Conservation (phyloP, 2,329 filamentous ascomycete species). For the Xylariaceae sp. region DNA sequence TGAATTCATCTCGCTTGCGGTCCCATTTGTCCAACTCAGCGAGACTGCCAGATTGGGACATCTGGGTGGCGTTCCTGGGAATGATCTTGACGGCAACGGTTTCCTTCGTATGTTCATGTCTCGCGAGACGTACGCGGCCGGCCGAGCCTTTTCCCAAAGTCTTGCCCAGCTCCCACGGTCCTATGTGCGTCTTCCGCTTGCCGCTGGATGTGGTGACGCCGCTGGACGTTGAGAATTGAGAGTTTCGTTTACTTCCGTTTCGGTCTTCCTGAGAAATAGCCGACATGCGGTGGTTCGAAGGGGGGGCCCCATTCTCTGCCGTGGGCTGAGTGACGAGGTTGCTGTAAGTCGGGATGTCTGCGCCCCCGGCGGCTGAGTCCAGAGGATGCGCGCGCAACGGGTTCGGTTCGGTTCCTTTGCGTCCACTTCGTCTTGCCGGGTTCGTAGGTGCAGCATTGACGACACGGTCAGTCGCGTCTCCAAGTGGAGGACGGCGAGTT, state of each 20-base stretch:
- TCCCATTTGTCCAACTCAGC: conserved; percentile 73
- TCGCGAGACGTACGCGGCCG: conserved; percentile 77
- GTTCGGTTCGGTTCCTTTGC: conserved; percentile 9
- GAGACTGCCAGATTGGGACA: conserved; percentile 79
- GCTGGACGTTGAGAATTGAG: conserved; percentile 20
- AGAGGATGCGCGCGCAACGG: conserved; percentile 18
- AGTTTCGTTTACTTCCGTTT: conserved; percentile 16
- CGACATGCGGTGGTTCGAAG: conserved; percentile 3
- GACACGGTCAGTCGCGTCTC: conserved; percentile 22
- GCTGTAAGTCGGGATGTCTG: too few relatives aligned
- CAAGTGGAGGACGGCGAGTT: conserved; percentile 19
- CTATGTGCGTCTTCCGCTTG: conserved; percentile 66
- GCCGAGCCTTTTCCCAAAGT: conserved; percentile 87
- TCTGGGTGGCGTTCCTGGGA: conserved; percentile 69
- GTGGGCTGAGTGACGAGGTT: conserved; percentile 3
- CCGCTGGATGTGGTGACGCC: conserved; percentile 26
- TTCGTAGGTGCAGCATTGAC: conserved; percentile 16
- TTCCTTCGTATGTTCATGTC: conserved; percentile 71
- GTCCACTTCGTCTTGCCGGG: conserved; percentile 9
- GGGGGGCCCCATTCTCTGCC: conserved; percentile 1
- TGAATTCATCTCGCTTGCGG: conserved; percentile 45
- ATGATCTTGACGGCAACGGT: conserved; percentile 93
- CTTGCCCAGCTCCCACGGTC: conserved; percentile 87
- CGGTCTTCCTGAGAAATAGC: conserved; percentile 6
- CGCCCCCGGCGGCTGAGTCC: too few relatives aligned